A percentile compares a stretch with the other conserved stretches of the same genome.
Conservation (phyloP, 2,329 filamentous ascomycete species). For the Chrysoporthe deuterocubensis region DNA sequence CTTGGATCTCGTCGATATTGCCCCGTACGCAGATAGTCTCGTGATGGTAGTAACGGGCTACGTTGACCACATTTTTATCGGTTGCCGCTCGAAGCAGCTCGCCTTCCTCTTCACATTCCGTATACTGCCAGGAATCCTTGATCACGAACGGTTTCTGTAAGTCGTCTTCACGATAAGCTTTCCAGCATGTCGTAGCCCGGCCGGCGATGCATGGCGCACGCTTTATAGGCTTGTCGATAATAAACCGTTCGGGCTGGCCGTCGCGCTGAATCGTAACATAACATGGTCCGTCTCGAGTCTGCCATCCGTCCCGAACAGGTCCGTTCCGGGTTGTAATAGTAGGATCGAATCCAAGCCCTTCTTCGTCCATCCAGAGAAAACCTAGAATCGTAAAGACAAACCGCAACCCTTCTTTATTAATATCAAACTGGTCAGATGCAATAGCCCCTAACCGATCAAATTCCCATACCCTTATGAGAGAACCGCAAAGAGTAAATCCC, state of each 20-base stretch:
- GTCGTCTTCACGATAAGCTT: constrained; percentile 44
- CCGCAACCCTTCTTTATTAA: constrained; percentile 46
- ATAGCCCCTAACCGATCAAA: constrained; percentile 53
- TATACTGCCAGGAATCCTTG: constrained; percentile 43
- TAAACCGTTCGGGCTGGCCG: no score
- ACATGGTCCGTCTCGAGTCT: no score
- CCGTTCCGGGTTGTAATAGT: constrained; percentile 40
- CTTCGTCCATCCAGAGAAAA: constrained; percentile 43
- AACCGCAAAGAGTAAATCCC: constrained; percentile 47
- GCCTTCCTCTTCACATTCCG: constrained; percentile 47
- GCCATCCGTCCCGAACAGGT: no score
- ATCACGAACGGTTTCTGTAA: constrained; percentile 43
- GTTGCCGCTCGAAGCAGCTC: constrained; percentile 43
- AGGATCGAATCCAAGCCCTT: constrained; percentile 48
- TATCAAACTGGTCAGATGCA: constrained; percentile 49
- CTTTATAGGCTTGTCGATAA: no score
- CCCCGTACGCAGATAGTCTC: no score
- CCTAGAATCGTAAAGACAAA: constrained; percentile 38
- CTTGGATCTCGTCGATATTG: constrained; percentile 33
- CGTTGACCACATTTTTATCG: constrained; percentile 31
- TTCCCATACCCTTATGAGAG: constrained; percentile 46
- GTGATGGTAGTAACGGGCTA: no score
- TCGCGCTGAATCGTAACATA: no score
- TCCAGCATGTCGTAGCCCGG: constrained; percentile 50
- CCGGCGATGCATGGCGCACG: constrained; percentile 27